Evolutionary conservation across 306 rosid genomes (phyloP).

Genomic region (Purshia tridentata): DNA sequence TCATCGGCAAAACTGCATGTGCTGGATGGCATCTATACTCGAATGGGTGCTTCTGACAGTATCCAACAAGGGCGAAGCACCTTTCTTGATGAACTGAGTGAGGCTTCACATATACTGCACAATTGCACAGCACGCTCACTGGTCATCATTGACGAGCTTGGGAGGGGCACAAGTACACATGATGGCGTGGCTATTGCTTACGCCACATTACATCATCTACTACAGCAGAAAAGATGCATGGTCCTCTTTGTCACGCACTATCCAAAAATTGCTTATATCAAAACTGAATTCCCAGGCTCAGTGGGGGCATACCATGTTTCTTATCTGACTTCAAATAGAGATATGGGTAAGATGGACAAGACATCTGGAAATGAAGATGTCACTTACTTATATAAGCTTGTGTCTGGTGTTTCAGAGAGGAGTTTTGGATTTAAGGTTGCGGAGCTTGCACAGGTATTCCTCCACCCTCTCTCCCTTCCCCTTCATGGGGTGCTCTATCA

Average conservation of each 20-base stretch:
- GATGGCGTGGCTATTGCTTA: slow-evolving; percentile 93
- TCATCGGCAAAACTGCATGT: slow-evolving; percentile 80
- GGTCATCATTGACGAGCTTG: slow-evolving; percentile 91
- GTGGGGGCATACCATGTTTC: slow-evolving; percentile 83
- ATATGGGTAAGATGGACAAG: slow-evolving; percentile 14
- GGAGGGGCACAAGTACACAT: slow-evolving; percentile 96
- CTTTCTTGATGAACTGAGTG: slow-evolving; percentile 86
- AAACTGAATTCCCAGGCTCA: slow-evolving; percentile 65
- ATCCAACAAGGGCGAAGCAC: slow-evolving; percentile 95
- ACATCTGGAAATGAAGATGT: slow-evolving; percentile 53
- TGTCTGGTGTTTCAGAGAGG: slow-evolving; percentile 71
- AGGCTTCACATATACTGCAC: slow-evolving; percentile 73
- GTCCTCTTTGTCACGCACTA: slow-evolving; percentile 94
- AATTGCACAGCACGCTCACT: slow-evolving; percentile 67
- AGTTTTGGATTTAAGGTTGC: slow-evolving; percentile 97
- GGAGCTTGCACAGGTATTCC: slow-evolving; percentile 84
- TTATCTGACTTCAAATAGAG: slow-evolving; percentile 61
- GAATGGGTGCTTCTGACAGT: slow-evolving; percentile 98
- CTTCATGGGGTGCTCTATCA: neutral
- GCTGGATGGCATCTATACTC: slow-evolving; percentile 77
- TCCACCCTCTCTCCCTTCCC: neutral
- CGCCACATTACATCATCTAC: slow-evolving; percentile 75
- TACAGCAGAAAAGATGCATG: slow-evolving; percentile 65
- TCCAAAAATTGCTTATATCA: slow-evolving; percentile 69
- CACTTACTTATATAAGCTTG: slow-evolving; percentile 85